A percentile compares a stretch with the other conserved stretches of the same genome.
These are phyloP conservation scores for Lachnellula suecica DNA, from an alignment of 2,329 filamentous ascomycete species.

Conservation along the genomic window DNA sequence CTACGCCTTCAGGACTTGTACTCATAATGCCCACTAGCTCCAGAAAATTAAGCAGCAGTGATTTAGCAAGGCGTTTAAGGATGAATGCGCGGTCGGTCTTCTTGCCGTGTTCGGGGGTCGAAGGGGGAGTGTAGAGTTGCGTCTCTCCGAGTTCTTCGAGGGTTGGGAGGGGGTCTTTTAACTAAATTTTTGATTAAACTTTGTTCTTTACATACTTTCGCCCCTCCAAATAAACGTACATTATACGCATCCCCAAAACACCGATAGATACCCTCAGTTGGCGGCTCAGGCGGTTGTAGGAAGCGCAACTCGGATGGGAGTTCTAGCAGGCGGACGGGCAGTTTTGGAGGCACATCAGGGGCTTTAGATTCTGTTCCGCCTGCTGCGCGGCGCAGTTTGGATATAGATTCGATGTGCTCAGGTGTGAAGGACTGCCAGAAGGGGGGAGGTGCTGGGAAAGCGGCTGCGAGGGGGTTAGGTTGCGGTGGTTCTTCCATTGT, in stretches of 20 bases:
- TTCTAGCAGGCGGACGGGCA: constrained; percentile 28
- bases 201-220: neutral
- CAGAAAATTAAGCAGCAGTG: constrained; percentile 83
- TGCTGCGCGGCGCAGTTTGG: constrained; percentile 41
- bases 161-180: constrained; percentile 61
- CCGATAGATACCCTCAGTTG: constrained; percentile 67
- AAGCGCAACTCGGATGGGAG: constrained; percentile 63
- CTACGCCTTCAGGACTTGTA: constrained; percentile 60
- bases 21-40: constrained; percentile 75
- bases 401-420: constrained; percentile 65
- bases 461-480: constrained; percentile 53
- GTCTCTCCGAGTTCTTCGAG: constrained; percentile 70
- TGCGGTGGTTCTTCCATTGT: constrained; percentile 60
- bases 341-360: constrained; percentile 21
- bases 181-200: constrained; percentile 33
- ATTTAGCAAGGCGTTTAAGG: constrained; percentile 78
- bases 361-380: constrained; percentile 1
- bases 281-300: constrained; percentile 79
- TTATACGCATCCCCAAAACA: constrained; percentile 70
- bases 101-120: constrained; percentile 40
- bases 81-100: constrained; percentile 64
- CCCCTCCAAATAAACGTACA: constrained; percentile 35
- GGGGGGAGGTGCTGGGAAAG: constrained; percentile 82
- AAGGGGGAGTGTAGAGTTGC: constrained; percentile 57
- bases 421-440: constrained; percentile 89